Evolutionary conservation across 192 early-diverging fungal species (phyloP).

Genomic region (Podila epicladia): DNA sequence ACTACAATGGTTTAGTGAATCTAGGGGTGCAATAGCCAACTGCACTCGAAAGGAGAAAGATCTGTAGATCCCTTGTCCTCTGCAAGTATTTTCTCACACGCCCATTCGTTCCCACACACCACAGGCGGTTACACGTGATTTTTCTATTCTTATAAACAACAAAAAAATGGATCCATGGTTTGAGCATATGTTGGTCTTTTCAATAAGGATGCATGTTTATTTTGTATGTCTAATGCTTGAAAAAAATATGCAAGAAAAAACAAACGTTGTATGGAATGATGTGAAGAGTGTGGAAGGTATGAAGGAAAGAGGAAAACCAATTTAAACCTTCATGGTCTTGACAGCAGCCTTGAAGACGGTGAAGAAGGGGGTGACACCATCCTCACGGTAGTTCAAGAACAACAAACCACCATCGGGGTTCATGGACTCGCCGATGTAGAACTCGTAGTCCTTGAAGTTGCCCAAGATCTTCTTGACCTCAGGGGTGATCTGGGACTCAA

Average conservation of each 20-base stretch:
- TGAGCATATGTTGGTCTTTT: too few species aligned
- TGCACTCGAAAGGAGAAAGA: too few species aligned
- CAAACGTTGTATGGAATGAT: background rate
- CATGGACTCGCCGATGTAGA: constrained; percentile 90
- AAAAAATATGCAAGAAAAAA: background rate
- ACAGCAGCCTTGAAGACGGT: constrained; percentile 93
- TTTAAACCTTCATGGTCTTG: constrained; percentile 72
- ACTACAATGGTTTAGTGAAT: too few species aligned
- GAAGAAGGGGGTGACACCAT: constrained; percentile 92
- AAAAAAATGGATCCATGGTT: too few species aligned
- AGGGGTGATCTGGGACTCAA: constrained; percentile 67
- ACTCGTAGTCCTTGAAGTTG: constrained; percentile 78
- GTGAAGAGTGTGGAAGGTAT: background rate
- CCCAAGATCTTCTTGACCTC: constrained; percentile 84
- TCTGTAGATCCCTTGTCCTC: too few species aligned
- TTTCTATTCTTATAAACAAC: too few species aligned
- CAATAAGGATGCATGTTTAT: too few species aligned
- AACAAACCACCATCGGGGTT: constrained; percentile 87
- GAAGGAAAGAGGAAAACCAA: constrained; percentile 1
- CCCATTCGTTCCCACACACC: too few species aligned
- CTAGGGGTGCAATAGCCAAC: too few species aligned
- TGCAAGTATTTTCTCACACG: too few species aligned
- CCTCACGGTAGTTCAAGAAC: constrained; percentile 95
- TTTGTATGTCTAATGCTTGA: too few species aligned
- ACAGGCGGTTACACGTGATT: too few species aligned